Percentiles rank a stretch among this genome's conserved stretches.
These are phyloP conservation scores for Pelagophyceae sp. DNA, from an alignment of 352 stramenopile species.

Conservation along the genomic window DNA sequence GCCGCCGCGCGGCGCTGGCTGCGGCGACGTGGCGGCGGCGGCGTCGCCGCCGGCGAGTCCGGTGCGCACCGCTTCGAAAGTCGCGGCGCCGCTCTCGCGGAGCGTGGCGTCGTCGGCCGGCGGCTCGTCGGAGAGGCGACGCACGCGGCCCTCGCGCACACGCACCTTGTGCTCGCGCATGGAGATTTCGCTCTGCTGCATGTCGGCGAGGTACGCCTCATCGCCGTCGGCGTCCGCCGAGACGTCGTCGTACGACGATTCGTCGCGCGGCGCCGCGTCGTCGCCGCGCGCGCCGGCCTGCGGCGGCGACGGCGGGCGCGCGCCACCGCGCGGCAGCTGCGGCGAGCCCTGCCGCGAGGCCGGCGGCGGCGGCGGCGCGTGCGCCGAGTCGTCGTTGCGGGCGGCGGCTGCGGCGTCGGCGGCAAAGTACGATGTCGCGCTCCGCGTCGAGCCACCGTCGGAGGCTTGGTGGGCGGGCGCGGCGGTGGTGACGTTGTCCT, in stretches of 20 bases:
- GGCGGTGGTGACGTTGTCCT: no score
- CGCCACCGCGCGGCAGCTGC: not conserved
- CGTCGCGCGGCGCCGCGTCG: constrained; percentile 3
- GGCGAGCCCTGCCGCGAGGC: not conserved
- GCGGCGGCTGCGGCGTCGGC: no score
- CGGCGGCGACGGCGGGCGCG: no score
- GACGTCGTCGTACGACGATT: no score
- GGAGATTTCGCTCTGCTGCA: constrained; percentile 37
- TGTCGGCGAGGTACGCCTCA: constrained; percentile 45
- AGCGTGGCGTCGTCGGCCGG: no score
- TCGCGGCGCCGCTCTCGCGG: not conserved
- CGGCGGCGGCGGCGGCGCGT: not conserved
- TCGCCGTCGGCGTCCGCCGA: constrained; percentile 58
- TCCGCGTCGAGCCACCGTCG: no score
- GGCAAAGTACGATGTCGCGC: no score
- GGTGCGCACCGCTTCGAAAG: no score
- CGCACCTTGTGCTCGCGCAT: constrained; percentile 24
- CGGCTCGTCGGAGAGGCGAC: not conserved
- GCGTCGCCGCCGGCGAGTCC: no score
- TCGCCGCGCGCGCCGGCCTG: not conserved
- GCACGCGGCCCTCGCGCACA: not conserved
- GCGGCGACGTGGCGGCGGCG: no score
- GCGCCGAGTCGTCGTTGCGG: not conserved
- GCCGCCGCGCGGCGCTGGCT: no score
- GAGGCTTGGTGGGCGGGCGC: no score